Base-by-base conservation (phyloP, 441 rosid genomes). In the Dalechampia spathulata region DNA sequence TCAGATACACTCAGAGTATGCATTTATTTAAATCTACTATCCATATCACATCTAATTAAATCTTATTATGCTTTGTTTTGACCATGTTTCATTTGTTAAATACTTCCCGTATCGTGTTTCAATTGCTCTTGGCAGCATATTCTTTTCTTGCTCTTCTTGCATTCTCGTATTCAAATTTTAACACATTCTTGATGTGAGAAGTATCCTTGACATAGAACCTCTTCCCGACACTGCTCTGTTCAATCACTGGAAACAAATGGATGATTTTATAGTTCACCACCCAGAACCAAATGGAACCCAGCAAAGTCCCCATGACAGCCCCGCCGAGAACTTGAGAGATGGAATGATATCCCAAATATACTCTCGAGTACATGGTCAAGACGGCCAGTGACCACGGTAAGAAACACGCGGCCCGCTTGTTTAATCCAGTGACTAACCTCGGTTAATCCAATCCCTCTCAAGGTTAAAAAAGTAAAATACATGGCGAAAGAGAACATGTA, bases 121-220 rank as follows among this genome's bases (percentile, higher is more conserved):
- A 91, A 57, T 71, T 68, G 57, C 62, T 46, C 68, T 92, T 92
- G 37, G 68, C 37, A 22, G 57, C 64, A 78, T 68, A 6, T 48
- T 52, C 64, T 52, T 69, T 82, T 71, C 94, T 73, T 43, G 87
- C 90, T 64, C 82, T 87, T 22, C 94, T 81, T 2, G 96, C 97
- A 67, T 88, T 89, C 43, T 92, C 94, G 51, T 89, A 92, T 70
- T 92, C 99, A 63, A 92, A 89, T 76, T 83, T 77, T 76, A 89
- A 78, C 51, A 85, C 90, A 60, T 92, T 74, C 28, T 72, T 69
- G 50, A 92, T 83, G 71, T 92, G 97, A 8, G 99, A 92, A 60
- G 97, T 92, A 69, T 92, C 99, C 77, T 92, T 92, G 23, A 87
- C 70, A 75, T 70, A 85, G 7, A 92, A 71, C 75, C 49, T 57